phyloP scores from a whole-genome alignment of 148 eudicot genomes.

The Silene latifolia region DNA sequence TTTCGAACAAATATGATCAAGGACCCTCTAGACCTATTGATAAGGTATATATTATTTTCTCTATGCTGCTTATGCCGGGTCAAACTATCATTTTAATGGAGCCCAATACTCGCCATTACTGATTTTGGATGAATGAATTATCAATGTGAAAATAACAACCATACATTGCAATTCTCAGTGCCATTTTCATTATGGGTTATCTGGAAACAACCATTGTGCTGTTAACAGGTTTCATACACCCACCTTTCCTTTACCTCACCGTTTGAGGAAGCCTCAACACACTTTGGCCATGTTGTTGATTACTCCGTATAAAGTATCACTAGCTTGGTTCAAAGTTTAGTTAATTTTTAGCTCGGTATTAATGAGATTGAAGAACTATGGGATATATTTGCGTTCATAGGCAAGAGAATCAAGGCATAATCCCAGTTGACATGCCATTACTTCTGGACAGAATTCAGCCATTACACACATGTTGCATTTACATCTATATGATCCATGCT shows the following conservation, averaged over 20 bases:
- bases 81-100: background rate
- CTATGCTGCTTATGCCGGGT: background rate
- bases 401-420: background rate
- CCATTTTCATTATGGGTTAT: background rate
- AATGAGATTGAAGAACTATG: background rate
- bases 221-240: too few species aligned
- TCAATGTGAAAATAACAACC: background rate
- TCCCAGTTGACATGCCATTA: background rate
- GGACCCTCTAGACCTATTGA: conserved; percentile 59
- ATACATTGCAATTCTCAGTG: background rate
- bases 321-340: background rate
- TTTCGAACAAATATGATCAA: conserved; percentile 60
- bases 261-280: background rate
- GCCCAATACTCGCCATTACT: background rate
- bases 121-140: background rate
- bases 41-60: conserved; percentile 41
- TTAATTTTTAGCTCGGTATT: background rate
- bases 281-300: background rate
- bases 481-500: background rate
- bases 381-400: background rate
- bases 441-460: background rate
- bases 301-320: background rate
- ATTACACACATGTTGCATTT: background rate
- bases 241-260: background rate
- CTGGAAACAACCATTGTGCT: background rate